Base-by-base conservation (phyloP, 495 filamentous ascomycete species). In the Tuber magnatum region DNA sequence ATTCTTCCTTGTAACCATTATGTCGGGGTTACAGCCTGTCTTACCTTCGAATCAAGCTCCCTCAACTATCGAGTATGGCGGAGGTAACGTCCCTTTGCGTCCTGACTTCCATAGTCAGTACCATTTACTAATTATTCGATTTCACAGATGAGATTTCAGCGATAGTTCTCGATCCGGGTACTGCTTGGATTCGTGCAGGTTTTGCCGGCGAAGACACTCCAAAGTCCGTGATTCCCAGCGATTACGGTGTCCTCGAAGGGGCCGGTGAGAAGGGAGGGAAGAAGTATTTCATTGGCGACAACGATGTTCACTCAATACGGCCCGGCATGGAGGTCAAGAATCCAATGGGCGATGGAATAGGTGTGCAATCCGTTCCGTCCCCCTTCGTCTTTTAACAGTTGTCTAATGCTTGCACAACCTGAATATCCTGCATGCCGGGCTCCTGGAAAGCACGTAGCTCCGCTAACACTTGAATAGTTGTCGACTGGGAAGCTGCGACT, bases 181-280 rank as follows among this genome's bases (percentile, higher is more conserved):
- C 92, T 85, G 92, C 91, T 69, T 92, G 89, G 80, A 93, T 90
- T 24, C 94, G 96, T 85, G 96, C 94, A 74, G 95, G 95, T 77
- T 98, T 97, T 83, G 95, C 95, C 6, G 95, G 96, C 80, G 95
- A 99, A 90, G 95, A 99, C 85, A 90, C 92, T 5, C 95, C 95
- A 74, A 99, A 98, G 87, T 93, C 93, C 22, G 88, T 98, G 71
- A 87, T 96, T 68, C 93, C 94, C 28, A 93, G 93, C 42, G 91
- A 92, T 85, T 98, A 97, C 83, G 92, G 90, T 77, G 78, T 74
- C 32, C 86, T 89, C 68, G 86, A 90, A 75, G 87, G 86, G 74
- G 85, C 84, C 10, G 82, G 83, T 46, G 86, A 84, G 70, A 86
- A 89, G n/a, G 84, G 84, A 4, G 80, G 83, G 61, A 85, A 87